These are phyloP conservation scores for Chlamydomonas reinhardtii DNA, from an alignment of 163 green algal species.

Conservation along the genomic window DNA sequence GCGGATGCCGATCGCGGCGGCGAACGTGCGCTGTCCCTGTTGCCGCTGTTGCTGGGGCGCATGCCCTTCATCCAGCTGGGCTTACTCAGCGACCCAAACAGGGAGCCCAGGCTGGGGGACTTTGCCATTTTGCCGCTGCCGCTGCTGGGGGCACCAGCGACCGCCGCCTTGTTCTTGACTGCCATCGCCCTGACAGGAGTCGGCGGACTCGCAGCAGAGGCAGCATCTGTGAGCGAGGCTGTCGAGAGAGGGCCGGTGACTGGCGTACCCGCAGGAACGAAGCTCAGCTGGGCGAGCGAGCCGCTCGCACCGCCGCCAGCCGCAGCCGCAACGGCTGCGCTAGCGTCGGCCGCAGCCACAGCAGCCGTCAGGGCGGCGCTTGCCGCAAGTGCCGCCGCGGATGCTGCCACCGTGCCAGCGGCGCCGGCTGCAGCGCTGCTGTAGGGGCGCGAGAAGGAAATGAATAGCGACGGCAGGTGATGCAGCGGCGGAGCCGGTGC, in stretches of 20 bases:
- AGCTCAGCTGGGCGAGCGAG: too few relatives aligned
- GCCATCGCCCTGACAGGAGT: background rate
- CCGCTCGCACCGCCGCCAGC: too few relatives aligned
- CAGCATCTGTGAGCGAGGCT: too few relatives aligned
- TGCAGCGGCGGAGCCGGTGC: background rate
- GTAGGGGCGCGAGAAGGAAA: slow-evolving; percentile 34
- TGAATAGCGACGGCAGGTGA: slow-evolving; percentile 23
- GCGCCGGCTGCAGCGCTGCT: background rate
- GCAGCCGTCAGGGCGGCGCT: too few relatives aligned
- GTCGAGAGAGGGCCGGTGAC: too few relatives aligned
- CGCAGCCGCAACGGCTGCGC: too few relatives aligned
- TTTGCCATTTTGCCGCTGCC: slow-evolving; percentile 3
- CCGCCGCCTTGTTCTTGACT: background rate
- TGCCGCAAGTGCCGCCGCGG: background rate
- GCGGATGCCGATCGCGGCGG: too few relatives aligned
- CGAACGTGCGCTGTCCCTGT: too few relatives aligned
- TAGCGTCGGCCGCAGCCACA: too few relatives aligned
- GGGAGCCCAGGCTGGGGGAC: slow-evolving; percentile 3
- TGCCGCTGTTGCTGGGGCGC: background rate
- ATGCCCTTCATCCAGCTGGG: background rate
- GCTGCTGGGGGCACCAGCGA: too few relatives aligned
- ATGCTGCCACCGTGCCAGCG: background rate
- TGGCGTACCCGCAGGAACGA: too few relatives aligned
- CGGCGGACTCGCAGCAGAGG: too few relatives aligned
- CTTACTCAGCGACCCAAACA: slow-evolving; percentile 2